Conservation (phyloP, 139 green algal genomes). For the Picochlorum sp. region DNA sequence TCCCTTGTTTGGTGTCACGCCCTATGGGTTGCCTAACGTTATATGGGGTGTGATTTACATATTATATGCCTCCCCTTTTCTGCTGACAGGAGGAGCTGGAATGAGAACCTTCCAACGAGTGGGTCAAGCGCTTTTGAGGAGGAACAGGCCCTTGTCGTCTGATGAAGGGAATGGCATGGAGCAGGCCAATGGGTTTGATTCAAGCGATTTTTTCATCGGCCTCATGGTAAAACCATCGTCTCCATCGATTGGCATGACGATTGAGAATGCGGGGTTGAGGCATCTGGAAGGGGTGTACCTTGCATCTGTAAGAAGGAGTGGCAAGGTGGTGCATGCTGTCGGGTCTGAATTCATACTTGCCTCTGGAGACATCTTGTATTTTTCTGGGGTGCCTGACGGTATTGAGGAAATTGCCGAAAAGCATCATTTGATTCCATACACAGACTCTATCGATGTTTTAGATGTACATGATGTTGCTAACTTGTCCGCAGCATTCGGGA, state of each 20-base stretch:
- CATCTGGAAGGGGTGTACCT: conserved; percentile 26
- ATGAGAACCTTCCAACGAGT: conserved; percentile 13
- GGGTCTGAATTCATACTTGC: conserved; percentile 28
- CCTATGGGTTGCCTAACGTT: conserved; percentile 23
- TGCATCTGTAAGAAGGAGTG: conserved; percentile 16
- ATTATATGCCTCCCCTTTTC: conserved; percentile 19
- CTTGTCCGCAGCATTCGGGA: conserved; percentile 14
- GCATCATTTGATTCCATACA: conserved; percentile 23
- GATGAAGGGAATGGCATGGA: not conserved
- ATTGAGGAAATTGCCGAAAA: conserved; percentile 12
- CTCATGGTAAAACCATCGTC: conserved; percentile 36
- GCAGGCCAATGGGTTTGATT: not conserved
- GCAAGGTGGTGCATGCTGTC: conserved; percentile 28
- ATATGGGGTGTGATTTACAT: conserved; percentile 39
- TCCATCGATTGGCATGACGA: conserved; percentile 23
- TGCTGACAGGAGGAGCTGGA: conserved; percentile 22
- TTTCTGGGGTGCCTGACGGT: conserved; percentile 29
- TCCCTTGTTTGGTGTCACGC: conserved; percentile 24
- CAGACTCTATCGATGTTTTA: conserved; percentile 21
- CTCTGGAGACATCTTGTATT: conserved; percentile 28
- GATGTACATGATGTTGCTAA: conserved; percentile 15
- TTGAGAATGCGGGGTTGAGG: conserved; percentile 26
- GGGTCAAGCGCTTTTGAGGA: not conserved
- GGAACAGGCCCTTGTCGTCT: not conserved
- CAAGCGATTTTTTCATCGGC: conserved; percentile 25